Base-by-base conservation (phyloP, 2,329 filamentous ascomycete species). In the Nigrospora osmanthi region DNA sequence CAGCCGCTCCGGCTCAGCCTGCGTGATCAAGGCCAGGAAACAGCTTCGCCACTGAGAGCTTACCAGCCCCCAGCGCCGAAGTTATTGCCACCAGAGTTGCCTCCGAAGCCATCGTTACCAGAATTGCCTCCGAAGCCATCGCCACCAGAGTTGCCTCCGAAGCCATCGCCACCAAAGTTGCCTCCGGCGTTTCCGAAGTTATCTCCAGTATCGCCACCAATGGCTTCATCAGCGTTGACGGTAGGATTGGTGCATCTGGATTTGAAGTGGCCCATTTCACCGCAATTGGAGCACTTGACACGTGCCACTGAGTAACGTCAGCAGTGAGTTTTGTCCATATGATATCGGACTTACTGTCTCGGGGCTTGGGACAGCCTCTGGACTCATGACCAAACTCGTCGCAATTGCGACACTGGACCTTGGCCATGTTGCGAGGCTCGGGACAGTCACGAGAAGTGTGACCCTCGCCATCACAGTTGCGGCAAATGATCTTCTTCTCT, bases 371-470 rank as follows among this genome's bases (percentile, higher is more conserved):
- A 52, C 80, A 78, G 4, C 72, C 69, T 44, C 66, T 67, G 44
- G 60, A 61, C 32, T 62, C 55, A 49, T 79, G 75, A 3, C 75
- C 76, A 13, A 60, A 67, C 42, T 67, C 67, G 40, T 75, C 73
- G 49, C 74, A 78, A 63, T 77, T 77, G 46, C 68, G 66, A 61
- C 74, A 78, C 52, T 67, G 59, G 36, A 60, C 55, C 36, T 67
- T 60, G n/a, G 52, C 54, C 55, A 61, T 61, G 56, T 67, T 67
- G 51, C 57, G 65, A 36, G 67, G 65, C 58, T 71, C 66, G 0
- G 79, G 72, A 57, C 79, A 87, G 39, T 87, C 83, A 34, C 72
- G 73, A 45, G 79, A 71, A 51, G 71, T 73, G 54, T 86, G 82
- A 3, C 81, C 81, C 47, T 70, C 68, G 50, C 78, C 70, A 14